phyloP scores from a whole-genome alignment of 495 filamentous ascomycete species.

The Parmelia sp. region DNA sequence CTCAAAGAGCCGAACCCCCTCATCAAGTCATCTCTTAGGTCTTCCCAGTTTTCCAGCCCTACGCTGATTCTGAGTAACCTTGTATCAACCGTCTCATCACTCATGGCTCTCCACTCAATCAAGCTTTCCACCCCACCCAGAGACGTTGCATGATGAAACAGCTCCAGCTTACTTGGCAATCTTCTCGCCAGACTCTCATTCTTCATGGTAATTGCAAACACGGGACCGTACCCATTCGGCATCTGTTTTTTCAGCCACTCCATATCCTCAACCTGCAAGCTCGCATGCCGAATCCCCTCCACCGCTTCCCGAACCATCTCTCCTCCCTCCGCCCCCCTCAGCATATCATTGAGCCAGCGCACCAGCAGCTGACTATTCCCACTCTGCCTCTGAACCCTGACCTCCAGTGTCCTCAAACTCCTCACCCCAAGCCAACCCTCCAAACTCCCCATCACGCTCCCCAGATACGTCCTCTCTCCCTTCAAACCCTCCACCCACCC shows the following conservation, averaged over 20 bases:
- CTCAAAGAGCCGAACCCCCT: not conserved
- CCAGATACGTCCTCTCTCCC: constrained; percentile 64
- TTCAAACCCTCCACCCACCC: constrained; percentile 53
- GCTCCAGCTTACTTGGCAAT: constrained; percentile 67
- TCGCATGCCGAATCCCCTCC: constrained; percentile 63
- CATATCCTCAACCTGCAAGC: constrained; percentile 58
- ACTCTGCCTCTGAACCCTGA: constrained; percentile 71
- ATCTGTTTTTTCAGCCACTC: constrained; percentile 81
- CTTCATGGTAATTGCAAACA: constrained; percentile 69
- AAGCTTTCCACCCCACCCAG: constrained; percentile 89
- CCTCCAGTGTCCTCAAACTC: constrained; percentile 76
- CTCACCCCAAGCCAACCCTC: constrained; percentile 89
- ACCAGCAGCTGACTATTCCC: constrained; percentile 62
- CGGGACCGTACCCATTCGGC: constrained; percentile 84
- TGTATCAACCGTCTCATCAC: constrained; percentile 64
- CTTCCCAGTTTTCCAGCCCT: constrained; percentile 82
- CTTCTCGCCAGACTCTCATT: constrained; percentile 52
- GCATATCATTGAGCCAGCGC: constrained; percentile 54
- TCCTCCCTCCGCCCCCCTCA: constrained; percentile 35
- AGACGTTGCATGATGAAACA: constrained; percentile 94
- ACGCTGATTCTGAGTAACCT: constrained; percentile 74
- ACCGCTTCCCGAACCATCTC: constrained; percentile 49
- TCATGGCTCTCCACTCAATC: constrained; percentile 83
- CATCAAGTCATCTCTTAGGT: constrained; percentile 70
- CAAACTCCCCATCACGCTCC: constrained; percentile 80